phyloP scores from a whole-genome alignment of 139 green algal genomes.

The Closterium sp. region DNA sequence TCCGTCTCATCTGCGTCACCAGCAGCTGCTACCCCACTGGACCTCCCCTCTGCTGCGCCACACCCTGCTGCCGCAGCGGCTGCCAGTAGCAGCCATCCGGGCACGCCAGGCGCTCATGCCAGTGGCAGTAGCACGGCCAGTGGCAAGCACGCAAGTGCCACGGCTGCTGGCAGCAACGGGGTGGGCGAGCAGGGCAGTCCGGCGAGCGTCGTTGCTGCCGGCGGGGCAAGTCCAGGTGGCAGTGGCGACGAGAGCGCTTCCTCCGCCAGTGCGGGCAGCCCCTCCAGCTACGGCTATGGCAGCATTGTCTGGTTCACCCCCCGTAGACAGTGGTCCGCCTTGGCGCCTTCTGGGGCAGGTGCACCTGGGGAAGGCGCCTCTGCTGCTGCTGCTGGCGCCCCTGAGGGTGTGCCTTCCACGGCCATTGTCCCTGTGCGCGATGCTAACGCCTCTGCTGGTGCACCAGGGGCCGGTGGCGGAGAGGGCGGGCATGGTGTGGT shows the following conservation, averaged over 20 bases:
- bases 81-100: too few relatives aligned
- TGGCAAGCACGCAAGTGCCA: too few relatives aligned
- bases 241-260: not conserved
- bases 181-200: too few relatives aligned
- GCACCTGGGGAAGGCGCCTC: not conserved
- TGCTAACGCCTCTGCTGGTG: not conserved
- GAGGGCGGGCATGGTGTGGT: not conserved
- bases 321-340: not conserved
- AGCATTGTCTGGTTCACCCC: slow-evolving; percentile 29
- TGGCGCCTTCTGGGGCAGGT: not conserved
- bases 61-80: too few relatives aligned
- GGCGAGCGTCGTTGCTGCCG: not conserved
- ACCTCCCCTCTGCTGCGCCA: too few relatives aligned
- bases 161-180: too few relatives aligned
- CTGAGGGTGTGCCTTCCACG: not conserved
- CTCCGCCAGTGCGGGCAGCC: not conserved
- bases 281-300: slow-evolving; percentile 22
- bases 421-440: not conserved
- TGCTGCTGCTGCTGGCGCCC: not conserved
- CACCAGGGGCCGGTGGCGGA: too few relatives aligned
- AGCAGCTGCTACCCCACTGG: too few relatives aligned
- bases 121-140: too few relatives aligned
- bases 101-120: too few relatives aligned
- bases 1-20: not conserved
- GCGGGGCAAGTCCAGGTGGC: not conserved